phyloP scores from a whole-genome alignment of 768 basidiomycete species.

The Suillus occidentalis region DNA sequence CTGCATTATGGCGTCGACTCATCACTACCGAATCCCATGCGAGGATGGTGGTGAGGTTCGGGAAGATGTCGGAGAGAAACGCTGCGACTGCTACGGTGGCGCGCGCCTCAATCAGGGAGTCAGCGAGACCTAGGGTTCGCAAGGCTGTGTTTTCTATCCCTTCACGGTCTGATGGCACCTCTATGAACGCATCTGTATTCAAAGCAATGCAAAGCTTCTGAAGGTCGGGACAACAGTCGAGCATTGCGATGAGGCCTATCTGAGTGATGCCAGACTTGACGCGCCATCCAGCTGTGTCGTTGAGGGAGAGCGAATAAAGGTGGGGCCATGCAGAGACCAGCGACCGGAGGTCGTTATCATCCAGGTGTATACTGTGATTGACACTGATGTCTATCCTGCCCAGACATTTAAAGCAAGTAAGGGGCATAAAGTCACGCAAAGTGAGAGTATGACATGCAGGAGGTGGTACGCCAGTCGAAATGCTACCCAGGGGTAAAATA shows the following conservation, averaged over 20 bases:
- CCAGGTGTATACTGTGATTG: slow-evolving; percentile 1
- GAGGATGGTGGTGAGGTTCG: slow-evolving; percentile 2
- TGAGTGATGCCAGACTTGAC: slow-evolving; percentile 5
- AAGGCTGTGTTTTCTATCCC: neutral
- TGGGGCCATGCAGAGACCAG: slow-evolving; percentile 3
- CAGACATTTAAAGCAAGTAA: slow-evolving; percentile 2
- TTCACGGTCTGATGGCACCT: neutral
- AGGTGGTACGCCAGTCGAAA: neutral
- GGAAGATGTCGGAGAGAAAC: slow-evolving; percentile 8
- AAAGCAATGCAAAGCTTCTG: slow-evolving; percentile 6
- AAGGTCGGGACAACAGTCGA: slow-evolving; percentile 1
- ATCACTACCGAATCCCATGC: slow-evolving; percentile 2
- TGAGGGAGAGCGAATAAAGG: slow-evolving; percentile 6
- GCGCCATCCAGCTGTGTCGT: slow-evolving; percentile 1
- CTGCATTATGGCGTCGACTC: slow-evolving; percentile 1
- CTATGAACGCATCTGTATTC: neutral
- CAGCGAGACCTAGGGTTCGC: neutral
- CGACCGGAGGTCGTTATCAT: neutral
- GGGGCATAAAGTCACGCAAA: slow-evolving; percentile 2
- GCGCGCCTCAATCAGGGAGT: neutral
- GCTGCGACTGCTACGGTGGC: slow-evolving; percentile 3
- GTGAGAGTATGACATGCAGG: neutral
- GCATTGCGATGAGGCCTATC: slow-evolving; percentile 1
- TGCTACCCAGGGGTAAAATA: neutral
- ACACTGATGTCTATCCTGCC: slow-evolving; percentile 3